A percentile compares a stretch with the other conserved stretches of the same genome.
Conservation (phyloP, 257 asterid genomes). For the Linaria vulgaris region DNA sequence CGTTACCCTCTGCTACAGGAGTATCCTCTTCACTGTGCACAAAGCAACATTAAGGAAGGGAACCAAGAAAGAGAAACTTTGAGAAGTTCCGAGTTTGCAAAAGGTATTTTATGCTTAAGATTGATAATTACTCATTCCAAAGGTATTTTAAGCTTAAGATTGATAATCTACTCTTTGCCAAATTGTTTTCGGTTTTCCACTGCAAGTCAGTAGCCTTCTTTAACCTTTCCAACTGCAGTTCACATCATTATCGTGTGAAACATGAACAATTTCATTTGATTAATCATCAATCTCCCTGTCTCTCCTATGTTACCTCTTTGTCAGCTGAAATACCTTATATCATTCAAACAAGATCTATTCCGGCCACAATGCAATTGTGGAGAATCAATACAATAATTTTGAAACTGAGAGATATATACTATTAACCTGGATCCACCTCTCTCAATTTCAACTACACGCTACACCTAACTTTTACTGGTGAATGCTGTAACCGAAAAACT, state of each 20-base stretch:
- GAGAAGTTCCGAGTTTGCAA: constrained; percentile 5
- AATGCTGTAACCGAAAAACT: not conserved
- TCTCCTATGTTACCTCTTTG: constrained; percentile 13
- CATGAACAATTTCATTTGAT: constrained; percentile 18
- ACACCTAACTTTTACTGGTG: constrained; percentile 18
- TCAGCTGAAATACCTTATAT: constrained; percentile 16
- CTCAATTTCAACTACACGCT: constrained; percentile 19
- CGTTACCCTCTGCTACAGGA: constrained; percentile 45
- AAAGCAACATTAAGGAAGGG: constrained; percentile 29
- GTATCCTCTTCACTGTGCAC: constrained; percentile 51
- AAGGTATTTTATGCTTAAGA: not conserved
- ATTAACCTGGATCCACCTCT: constrained; percentile 12
- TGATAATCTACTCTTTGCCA: too few species aligned
- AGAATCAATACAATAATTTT: constrained; percentile 13
- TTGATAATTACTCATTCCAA: not conserved
- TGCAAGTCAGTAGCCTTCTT: not conserved
- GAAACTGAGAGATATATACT: constrained; percentile 2
- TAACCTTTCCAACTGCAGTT: constrained; percentile 1
- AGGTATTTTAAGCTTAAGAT: not conserved
- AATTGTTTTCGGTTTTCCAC: not conserved
- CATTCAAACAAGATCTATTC: constrained; percentile 5
- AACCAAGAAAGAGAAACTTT: constrained; percentile 21
- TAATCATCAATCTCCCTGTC: constrained; percentile 3
- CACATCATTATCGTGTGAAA: constrained; percentile 5
- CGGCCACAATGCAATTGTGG: constrained; percentile 5